Percentiles rank a stretch among this genome's conserved stretches.
Evolutionary conservation across 148 eudicot genomes (phyloP).

Genomic region (Cornus controversa): DNA sequence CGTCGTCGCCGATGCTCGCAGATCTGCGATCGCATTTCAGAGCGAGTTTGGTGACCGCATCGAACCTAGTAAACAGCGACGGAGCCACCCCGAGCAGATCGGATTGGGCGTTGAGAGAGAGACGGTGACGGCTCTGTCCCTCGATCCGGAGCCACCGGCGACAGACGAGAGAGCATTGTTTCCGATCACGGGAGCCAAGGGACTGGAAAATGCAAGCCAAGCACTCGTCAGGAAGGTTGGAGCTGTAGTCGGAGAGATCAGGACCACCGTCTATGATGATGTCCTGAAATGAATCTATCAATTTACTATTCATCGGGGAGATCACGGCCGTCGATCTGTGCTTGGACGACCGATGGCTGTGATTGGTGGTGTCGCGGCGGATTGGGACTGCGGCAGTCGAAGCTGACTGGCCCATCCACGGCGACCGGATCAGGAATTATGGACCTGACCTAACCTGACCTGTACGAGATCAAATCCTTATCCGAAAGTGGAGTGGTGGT

Average conservation of each 20-base stretch:
- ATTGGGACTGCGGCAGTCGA: slow-evolving; percentile 17
- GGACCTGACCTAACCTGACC: not conserved
- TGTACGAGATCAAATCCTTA: too few relatives aligned
- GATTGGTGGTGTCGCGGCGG: slow-evolving; percentile 10
- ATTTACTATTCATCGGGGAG: slow-evolving; percentile 4
- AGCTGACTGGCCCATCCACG: slow-evolving; percentile 56
- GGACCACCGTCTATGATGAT: not conserved
- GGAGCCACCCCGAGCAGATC: slow-evolving; percentile 26
- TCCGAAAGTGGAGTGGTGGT: not conserved
- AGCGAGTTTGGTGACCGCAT: slow-evolving; percentile 53
- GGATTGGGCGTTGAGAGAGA: slow-evolving; percentile 42
- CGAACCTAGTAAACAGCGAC: slow-evolving; percentile 40
- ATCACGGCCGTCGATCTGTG: slow-evolving; percentile 6
- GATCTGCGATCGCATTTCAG: slow-evolving; percentile 62
- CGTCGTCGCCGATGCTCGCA: slow-evolving; percentile 43
- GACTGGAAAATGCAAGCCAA: slow-evolving; percentile 43
- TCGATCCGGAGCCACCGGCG: slow-evolving; percentile 51
- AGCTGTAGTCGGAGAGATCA: slow-evolving; percentile 26
- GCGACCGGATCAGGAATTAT: slow-evolving; percentile 8
- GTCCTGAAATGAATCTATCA: not conserved
- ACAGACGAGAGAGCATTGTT: slow-evolving; percentile 43
- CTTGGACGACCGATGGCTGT: slow-evolving; percentile 15
- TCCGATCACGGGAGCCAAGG: slow-evolving; percentile 46
- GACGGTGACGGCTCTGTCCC: slow-evolving; percentile 56
- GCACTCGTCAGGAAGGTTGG: slow-evolving; percentile 46